Evolutionary conservation across 768 basidiomycete species (phyloP).

Genomic region (Psilocybe subaeruginosa): DNA sequence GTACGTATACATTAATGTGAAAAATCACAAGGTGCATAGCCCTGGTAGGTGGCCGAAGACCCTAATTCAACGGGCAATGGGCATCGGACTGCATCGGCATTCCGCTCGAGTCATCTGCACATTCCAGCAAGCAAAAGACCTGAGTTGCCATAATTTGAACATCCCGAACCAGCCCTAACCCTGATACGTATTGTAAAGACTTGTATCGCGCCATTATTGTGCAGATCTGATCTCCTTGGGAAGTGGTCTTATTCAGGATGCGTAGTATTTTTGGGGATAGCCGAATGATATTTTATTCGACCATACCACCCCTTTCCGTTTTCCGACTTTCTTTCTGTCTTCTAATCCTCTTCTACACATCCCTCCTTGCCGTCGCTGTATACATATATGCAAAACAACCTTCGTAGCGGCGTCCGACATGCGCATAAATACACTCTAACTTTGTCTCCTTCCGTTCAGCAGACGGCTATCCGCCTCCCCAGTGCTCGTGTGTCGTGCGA

Average conservation of each 20-base stretch:
- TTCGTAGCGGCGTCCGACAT: slow-evolving; percentile 19
- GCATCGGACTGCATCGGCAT: background rate
- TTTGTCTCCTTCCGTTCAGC: slow-evolving; percentile 13
- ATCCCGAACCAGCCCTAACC: background rate
- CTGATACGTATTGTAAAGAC: background rate
- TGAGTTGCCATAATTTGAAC: background rate
- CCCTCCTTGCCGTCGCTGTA: slow-evolving; percentile 4
- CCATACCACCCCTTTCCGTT: slow-evolving; percentile 3
- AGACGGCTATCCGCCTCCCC: slow-evolving; percentile 11
- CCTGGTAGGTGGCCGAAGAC: background rate
- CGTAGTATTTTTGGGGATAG: slow-evolving; percentile 2
- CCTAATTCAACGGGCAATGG: background rate
- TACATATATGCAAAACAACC: slow-evolving; percentile 21
- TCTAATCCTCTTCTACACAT: slow-evolving; percentile 10
- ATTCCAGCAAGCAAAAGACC: background rate
- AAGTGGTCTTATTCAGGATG: slow-evolving; percentile 4
- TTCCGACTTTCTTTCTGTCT: slow-evolving; percentile 11
- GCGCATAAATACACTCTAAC: slow-evolving; percentile 16
- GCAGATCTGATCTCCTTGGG: background rate
- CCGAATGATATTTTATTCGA: slow-evolving; percentile 1
- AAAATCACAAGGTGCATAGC: slow-evolving; percentile 7
- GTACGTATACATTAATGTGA: background rate
- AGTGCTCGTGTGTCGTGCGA: slow-evolving; percentile 17
- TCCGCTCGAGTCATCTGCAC: slow-evolving; percentile 1
- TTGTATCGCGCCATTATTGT: slow-evolving; percentile 4